Base-by-base conservation (phyloP, 306 rosid species). In the Ormosia emarginata region DNA sequence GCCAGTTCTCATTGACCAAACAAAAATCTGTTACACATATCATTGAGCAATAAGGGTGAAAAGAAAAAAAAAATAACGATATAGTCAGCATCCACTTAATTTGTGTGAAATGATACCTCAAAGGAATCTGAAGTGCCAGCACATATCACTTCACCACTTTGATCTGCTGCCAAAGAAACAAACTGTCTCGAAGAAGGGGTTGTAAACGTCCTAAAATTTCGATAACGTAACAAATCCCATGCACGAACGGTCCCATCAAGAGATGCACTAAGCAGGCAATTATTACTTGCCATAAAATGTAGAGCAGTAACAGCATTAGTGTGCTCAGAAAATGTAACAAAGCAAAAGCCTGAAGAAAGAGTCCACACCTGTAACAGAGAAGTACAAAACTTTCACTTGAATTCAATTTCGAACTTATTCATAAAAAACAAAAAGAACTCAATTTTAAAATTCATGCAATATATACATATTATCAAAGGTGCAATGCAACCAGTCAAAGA, bases 231-330 rank as follows among this genome's bases (percentile, higher is more conserved):
- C 79, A 93, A 81, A 87, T 95, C 98, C 99, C 99, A 95, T 1
- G 99, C 99, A 14, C 94, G 94, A 70, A 95, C 94, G 50, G 99
- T 93, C 67, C 99, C 99, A 58, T 95, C 99, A 77, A 93, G 91
- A 69, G 99, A 95, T 55, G 97, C 99, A 91, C 99, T 92, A 64
- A 93, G 87, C 69, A 95, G 93, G 44, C 91, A 82, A 59, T 92
- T 86, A 82, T 81, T 95, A 80, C 74, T 93, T 64, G 92, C 94
- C 94, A 90, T 80, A 78, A 95, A 95, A 78, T 93, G 98, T 65
- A 95, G 93, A 67, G 99, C 98, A 13, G 97, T 95, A 71, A 93
- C 90, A 34, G 99, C 92, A 90, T 91, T 91, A 13, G 92, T 85
- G 71, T 93, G 98, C 92, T 92, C 97, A 24, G 98, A 80, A 85